Base-by-base conservation (phyloP, 768 basidiomycete species). In the Daedaleopsis nitida region DNA sequence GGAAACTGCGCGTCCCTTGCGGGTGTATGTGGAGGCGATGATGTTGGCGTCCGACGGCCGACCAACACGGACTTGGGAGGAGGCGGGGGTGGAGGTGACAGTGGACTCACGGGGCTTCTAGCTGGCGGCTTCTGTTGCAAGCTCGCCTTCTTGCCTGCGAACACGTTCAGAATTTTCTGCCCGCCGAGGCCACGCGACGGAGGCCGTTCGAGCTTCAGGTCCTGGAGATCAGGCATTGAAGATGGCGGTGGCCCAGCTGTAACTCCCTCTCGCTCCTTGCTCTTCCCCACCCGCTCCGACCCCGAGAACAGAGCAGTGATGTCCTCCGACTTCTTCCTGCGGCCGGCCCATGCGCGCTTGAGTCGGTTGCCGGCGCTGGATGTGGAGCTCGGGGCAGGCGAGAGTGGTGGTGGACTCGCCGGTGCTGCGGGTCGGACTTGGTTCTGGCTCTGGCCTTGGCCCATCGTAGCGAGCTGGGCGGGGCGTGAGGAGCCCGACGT, bases 271-370 rank as follows among this genome's bases (percentile, higher is more conserved):
- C 50, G 60, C 38, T 23, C 53, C 54, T 38, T 59, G 55, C 64
- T 66, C 58, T 65, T 68, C 62, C 48, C 70, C 34, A 62, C 58
- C 35, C 57, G 34, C 39, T 58, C 45, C n/a, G 58, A 19, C 50
- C 19, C 37, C 3, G 62, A 19, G 54, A 75, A 71, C 55, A 72
- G 23, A 17, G 71, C 69, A 4, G 73, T 53, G 54, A 72, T 68
- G 67, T 84, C 82, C 66, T 83, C 83, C 8, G 84, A 80, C 70
- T 83, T 84, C 76, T 85, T 87, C 61, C 83, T 76, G 49, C 86
- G 79, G 19, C 70, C 77, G 45, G 75, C 84, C 66, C 86, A 84
- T 4, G 80, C 85, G 57, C 86, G 85, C 68, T 83, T 86, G 51
- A 89, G 73, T 67, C 78, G 84, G 61, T 73, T 72, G 24, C 84